Evolutionary conservation across 352 stramenopile species (phyloP), one percentile per base, ranked within the genome.

Genomic region (Globisporangium paddicum): DNA sequence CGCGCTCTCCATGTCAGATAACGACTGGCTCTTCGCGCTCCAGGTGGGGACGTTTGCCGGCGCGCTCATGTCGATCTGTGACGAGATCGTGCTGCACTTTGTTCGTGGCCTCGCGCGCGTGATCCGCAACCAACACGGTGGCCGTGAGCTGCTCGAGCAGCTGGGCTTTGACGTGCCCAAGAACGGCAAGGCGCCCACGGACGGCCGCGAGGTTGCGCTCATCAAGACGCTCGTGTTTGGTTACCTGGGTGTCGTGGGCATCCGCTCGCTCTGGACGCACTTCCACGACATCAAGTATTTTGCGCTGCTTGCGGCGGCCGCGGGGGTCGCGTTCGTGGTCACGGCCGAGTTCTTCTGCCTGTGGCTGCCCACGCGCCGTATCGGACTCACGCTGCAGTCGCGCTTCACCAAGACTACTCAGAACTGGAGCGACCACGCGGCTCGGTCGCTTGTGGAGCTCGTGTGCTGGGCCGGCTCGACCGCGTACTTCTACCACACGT

Each of bases 201-300:
- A 87, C 35, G 81, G 81, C 13, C 74, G 84, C 44, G 81, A 93
- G 32, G 66, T 91, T 14, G 62, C 74, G 21, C 69, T 87, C 28
- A 84, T 93, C 58, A 93, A 93, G 73, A 91, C 73, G 52, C 65
- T 91, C 46, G 66, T 93, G 32, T 91, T 91, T 62, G 81, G 79
- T 50, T 87, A 84, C 62, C 63, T 90, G 42, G 84, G 81, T 2
- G 71, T 93, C 25, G 71, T 87, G 37, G 73, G 68, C 5, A 66
- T 89, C 28, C 81, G 79, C 23, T 75, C 79, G 28, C 64, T 91
- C 7, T 88, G 77, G 76, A 67, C 78, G 7, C 75, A 86, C 44
- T 81, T 86, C 16, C 71, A 89, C 49, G 81, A 91, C 57, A 67
- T 89, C n/a, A 79, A 85, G 76, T 68, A 75, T 40, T 91, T 91